Percentiles rank a stretch among this genome's conserved stretches.
phyloP scores from a whole-genome alignment of 2,329 filamentous ascomycete species.

The Rosellinia necatrix region DNA sequence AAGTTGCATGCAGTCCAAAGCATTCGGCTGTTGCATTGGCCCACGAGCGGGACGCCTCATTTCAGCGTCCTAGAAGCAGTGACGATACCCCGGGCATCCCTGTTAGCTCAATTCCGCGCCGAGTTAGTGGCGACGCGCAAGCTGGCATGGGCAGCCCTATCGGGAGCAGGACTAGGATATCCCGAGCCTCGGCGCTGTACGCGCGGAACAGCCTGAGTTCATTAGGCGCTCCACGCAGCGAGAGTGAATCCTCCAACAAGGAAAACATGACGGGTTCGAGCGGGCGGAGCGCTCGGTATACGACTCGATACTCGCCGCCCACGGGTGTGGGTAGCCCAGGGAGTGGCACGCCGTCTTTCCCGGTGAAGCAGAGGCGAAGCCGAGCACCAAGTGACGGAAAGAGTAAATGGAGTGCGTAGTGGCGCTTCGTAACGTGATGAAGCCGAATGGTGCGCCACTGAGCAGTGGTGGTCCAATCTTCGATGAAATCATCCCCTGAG shows the following conservation, averaged over 20 bases:
- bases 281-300: conserved; percentile 27
- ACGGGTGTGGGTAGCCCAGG: conserved; percentile 10
- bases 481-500: conserved; percentile 5
- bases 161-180: conserved; percentile 30
- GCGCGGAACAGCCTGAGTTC: conserved; percentile 31
- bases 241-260: conserved; percentile 37
- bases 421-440: conserved; percentile 23
- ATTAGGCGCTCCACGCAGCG: conserved; percentile 29
- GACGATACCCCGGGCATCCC: conserved; percentile 31
- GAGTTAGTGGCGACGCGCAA: conserved; percentile 30
- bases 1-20: conserved; percentile 56
- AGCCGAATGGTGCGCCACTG: background rate
- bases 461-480: background rate
- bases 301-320: conserved; percentile 28
- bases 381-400: conserved; percentile 36
- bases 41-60: conserved; percentile 47
- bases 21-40: conserved; percentile 40
- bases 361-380: conserved; percentile 32
- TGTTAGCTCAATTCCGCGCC: conserved; percentile 34
- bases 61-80: conserved; percentile 34
- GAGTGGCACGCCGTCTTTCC: conserved; percentile 12
- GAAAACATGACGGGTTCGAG: conserved; percentile 31
- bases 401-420: conserved; percentile 33
- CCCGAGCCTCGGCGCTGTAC: conserved; percentile 31
- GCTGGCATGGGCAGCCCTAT: conserved; percentile 14